Evolutionary conservation across 2,329 filamentous ascomycete species (phyloP), one percentile per base, ranked within the genome.

Genomic region (Dactylellina parvicollis): DNA sequence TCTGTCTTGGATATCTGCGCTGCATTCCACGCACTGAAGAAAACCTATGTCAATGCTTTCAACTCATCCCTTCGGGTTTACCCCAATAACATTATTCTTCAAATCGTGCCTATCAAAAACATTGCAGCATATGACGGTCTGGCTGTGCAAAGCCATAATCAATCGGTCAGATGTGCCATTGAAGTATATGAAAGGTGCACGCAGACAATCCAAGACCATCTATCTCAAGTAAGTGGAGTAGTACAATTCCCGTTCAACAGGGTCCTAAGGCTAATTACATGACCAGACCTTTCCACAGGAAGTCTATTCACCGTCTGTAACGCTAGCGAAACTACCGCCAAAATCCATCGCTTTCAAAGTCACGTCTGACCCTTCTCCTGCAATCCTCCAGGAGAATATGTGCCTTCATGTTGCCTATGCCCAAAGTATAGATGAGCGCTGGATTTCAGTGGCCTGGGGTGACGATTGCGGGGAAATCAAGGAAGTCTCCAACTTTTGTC

Each of bases 351-450:
- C 91, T 54, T 95, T 96, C 81, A 90, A 91, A 79, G 81, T 93
- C 1, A 85, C 83, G 1, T 81, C 86, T 0, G 87, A 86, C 12
- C 89, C 90, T 1, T 91, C 90, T 0, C 86, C 87, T 16, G 90
- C 92, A 16, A 82, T 94, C 4, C 83, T 95, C 59, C 87, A 90
- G 62, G 91, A 95, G 79, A 92, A 92, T 75, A 90, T 88, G 0
- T 90, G 90, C 77, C 87, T 96, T 28, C 92, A 96, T 79, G 83
- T 96, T 46, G 90, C 89, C 0, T 96, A 96, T 78, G 87, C 90
- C 1, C 85, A 88, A 62, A 93, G 90, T 77, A 83, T 89, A 9
- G 90, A 94, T 79, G 87, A 89, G 18, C 84, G 88, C 7, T 96
- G 92, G 92, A 82, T 95, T 36, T 89, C 89, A 10, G 90, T 88